Base-by-base conservation (phyloP, 352 stramenopile species). In the Phytopythium oedochilum region DNA sequence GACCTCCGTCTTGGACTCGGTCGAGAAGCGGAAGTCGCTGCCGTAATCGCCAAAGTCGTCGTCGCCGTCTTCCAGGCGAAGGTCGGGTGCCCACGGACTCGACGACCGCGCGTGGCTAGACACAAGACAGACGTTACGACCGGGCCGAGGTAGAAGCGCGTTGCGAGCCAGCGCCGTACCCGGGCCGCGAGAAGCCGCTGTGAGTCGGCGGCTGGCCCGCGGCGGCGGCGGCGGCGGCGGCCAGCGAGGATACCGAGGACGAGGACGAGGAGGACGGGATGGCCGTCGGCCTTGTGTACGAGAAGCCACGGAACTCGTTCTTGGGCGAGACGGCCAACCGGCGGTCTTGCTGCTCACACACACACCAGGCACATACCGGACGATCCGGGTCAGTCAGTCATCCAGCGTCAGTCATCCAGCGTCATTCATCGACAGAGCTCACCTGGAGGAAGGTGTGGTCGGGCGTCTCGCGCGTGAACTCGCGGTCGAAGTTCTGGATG, bases 401-500 rank as follows among this genome's bases (percentile, higher is more conserved):
- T n/a, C n/a, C n/a, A n/a, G n/a, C n/a, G n/a, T n/a, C n/a, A n/a
- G n/a, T n/a, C n/a, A n/a, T n/a, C n/a, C n/a, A n/a, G n/a, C n/a
- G n/a, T n/a, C n/a, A n/a, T n/a, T n/a, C 29, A 34, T 34, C 29
- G 29, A 10, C 29, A 34, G 29, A 10, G 29, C 29, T 34, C 42
- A 79, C 73, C 65, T 78, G 69, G 12, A 89, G 61, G 54, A 89
- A 90, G 36, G 68, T 69, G 46, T 91, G 77, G 60, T 91, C 81
- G n/a, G 81, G 80, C 10, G 78, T 64, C 47, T 94, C 83, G 56
- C 89, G 89, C 22, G 86, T 95, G 51, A 95, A 94, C 60, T 94
- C 83, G 55, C 87, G 84, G 58, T 95, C 85, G 59, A 95, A 95
- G 59, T 95, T 95, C 69, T 95, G 83, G 46, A 93, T 87, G 49